Percentiles rank a stretch among this genome's conserved stretches.
Evolutionary conservation across 2,329 filamentous ascomycete species (phyloP).

Genomic region (Fusarium paranaense): DNA sequence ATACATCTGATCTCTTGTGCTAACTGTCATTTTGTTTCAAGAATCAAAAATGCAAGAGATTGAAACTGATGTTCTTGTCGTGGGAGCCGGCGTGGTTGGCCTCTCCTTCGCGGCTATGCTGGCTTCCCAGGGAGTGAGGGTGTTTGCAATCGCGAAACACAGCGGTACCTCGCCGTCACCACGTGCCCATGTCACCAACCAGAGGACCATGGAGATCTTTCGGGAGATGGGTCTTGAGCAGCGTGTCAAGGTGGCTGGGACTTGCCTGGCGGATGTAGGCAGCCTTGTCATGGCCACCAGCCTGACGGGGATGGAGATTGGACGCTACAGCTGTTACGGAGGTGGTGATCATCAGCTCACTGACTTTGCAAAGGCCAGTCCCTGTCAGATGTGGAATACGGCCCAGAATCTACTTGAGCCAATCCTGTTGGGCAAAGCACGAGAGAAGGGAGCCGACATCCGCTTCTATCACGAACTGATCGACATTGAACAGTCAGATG

Average conservation of each 20-base stretch:
- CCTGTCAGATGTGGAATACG: slow-evolving; percentile 18
- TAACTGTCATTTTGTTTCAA: not conserved
- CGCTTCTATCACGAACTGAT: slow-evolving; percentile 27
- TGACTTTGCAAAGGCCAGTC: slow-evolving; percentile 27
- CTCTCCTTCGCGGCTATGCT: slow-evolving; percentile 16
- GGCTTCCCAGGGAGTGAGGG: not conserved
- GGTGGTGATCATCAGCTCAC: slow-evolving; percentile 20
- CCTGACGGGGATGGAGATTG: slow-evolving; percentile 19
- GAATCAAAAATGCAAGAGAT: slow-evolving; percentile 6
- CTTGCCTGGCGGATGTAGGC: slow-evolving; percentile 4
- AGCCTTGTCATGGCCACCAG: slow-evolving; percentile 27
- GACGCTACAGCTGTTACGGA: slow-evolving; percentile 23
- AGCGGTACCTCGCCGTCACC: slow-evolving; percentile 20
- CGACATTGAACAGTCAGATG: slow-evolving; percentile 18
- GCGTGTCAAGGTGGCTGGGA: slow-evolving; percentile 8
- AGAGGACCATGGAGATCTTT: slow-evolving; percentile 27
- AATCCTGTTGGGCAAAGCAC: slow-evolving; percentile 3
- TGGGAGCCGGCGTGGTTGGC: slow-evolving; percentile 19
- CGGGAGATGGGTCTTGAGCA: slow-evolving; percentile 21
- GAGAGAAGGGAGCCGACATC: slow-evolving; percentile 18
- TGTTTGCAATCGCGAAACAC: slow-evolving; percentile 24
- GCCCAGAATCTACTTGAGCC: slow-evolving; percentile 16
- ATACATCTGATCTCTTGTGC: not conserved
- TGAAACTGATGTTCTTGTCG: slow-evolving; percentile 20
- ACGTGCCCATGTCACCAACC: slow-evolving; percentile 25